Conservation (phyloP, 2,329 filamentous ascomycete genomes). For the Diaporthe vaccinii region DNA sequence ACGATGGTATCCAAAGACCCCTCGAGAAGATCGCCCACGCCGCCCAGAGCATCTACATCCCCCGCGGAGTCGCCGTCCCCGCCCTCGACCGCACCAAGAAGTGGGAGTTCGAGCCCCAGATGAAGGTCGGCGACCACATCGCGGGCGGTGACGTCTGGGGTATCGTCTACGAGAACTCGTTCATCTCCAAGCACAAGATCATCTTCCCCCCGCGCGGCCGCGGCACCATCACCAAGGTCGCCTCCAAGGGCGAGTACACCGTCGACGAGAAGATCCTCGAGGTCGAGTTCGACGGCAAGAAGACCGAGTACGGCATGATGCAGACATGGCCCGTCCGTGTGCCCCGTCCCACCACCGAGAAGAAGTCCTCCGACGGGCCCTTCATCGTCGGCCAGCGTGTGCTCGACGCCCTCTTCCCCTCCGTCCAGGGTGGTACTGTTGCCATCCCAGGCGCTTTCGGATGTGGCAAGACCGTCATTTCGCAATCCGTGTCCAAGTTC, state of each 20-base stretch:
- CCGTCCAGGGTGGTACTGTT: conserved; percentile 96
- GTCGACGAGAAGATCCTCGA: conserved; percentile 95
- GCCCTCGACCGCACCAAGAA: conserved; percentile 92
- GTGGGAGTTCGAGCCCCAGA: conserved; percentile 93
- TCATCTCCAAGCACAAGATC: conserved; percentile 94
- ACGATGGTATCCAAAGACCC: conserved; percentile 98
- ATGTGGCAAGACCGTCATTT: conserved; percentile 99
- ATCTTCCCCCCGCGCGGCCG: conserved; percentile 89
- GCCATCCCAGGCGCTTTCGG: conserved; percentile 99
- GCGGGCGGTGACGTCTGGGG: conserved; percentile 97
- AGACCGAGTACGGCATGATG: conserved; percentile 97
- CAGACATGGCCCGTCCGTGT: conserved; percentile 98
- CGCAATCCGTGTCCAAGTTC: conserved; percentile 98
- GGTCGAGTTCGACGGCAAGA: conserved; percentile 96
- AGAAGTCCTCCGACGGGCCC: conserved; percentile 87
- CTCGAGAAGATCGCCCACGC: conserved; percentile 84
- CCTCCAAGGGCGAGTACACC: conserved; percentile 91
- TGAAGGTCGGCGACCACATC: conserved; percentile 97
- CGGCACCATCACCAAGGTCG: conserved; percentile 92
- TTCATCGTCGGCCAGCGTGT: conserved; percentile 98
- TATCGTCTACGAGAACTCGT: conserved; percentile 94
- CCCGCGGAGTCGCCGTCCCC: conserved; percentile 89
- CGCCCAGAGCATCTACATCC: conserved; percentile 95
- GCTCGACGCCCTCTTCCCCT: conserved; percentile 94
- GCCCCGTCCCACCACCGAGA: conserved; percentile 91